Evolutionary conservation across 129 eudicot species (phyloP).

Genomic region (Pulicaria dysenterica): DNA sequence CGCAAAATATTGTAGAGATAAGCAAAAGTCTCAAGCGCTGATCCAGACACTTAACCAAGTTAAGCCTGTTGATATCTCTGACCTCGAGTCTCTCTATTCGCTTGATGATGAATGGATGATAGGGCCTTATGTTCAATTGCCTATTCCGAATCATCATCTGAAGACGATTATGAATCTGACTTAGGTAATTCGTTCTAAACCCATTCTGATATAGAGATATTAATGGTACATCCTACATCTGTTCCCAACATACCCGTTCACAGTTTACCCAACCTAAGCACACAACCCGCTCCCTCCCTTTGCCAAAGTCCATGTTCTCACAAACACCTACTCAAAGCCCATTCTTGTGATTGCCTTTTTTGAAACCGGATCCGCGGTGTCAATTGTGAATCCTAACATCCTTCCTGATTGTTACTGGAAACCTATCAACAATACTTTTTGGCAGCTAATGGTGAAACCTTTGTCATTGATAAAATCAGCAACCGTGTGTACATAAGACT

Average conservation of each 20-base stretch:
- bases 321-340: neutral
- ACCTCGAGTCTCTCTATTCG: neutral
- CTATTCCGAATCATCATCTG: neutral
- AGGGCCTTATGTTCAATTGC: neutral
- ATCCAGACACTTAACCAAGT: neutral
- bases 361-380: neutral
- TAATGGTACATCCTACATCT: too few species aligned
- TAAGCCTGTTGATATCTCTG: neutral
- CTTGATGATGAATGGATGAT: constrained; percentile 3
- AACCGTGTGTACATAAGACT: neutral
- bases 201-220: neutral
- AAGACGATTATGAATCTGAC: neutral
- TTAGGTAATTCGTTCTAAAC: too few species aligned
- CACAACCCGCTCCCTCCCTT: neutral
- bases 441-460: neutral
- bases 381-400: neutral
- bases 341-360: neutral
- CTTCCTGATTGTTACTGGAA: neutral
- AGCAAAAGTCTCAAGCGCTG: neutral
- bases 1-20: neutral
- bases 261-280: too few species aligned
- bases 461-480: neutral
- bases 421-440: neutral
- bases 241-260: too few species aligned
- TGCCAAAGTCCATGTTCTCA: neutral